A percentile compares a stretch with the other conserved stretches of the same genome.
phyloP scores from a whole-genome alignment of 2,329 filamentous ascomycete genomes.

The Trichoderma aggressivum region DNA sequence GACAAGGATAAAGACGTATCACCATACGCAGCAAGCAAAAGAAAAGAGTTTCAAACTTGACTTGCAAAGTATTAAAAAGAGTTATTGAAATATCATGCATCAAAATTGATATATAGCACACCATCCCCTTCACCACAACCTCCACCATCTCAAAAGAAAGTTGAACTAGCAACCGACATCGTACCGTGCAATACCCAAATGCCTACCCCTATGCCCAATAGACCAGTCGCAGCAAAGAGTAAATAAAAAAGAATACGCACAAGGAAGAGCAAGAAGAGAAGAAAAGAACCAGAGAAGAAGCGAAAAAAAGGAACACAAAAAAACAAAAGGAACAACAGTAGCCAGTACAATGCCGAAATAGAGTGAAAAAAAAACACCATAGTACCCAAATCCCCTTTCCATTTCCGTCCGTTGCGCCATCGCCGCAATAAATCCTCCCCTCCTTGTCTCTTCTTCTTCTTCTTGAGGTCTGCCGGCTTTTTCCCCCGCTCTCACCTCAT shows the following conservation, averaged over 20 bases:
- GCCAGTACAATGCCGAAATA: conserved; percentile 17
- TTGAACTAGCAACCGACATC: background rate
- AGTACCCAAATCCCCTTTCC: conserved; percentile 8
- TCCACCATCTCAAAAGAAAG: background rate
- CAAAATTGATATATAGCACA: background rate
- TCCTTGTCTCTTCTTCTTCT: background rate
- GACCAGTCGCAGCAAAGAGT: conserved; percentile 13
- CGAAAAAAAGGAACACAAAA: conserved; percentile 1
- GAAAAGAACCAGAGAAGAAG: conserved; percentile 3
- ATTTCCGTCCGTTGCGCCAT: conserved; percentile 19
- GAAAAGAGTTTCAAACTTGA: background rate
- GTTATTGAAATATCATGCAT: background rate
- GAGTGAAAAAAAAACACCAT: background rate
- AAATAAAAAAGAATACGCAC: background rate
- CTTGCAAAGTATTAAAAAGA: background rate
- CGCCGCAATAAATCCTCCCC: background rate
- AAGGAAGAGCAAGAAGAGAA: background rate
- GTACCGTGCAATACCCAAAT: conserved; percentile 21
- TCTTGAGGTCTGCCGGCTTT: background rate
- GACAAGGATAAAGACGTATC: background rate
- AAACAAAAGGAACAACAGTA: background rate
- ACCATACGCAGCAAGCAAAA: background rate
- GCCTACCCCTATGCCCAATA: conserved; percentile 1
- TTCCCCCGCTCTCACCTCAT: background rate
- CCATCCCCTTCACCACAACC: background rate